Percentiles rank a stretch among this genome's conserved stretches.
These are phyloP conservation scores for Croton setiger DNA, from an alignment of 441 rosid species.

Conservation along the genomic window DNA sequence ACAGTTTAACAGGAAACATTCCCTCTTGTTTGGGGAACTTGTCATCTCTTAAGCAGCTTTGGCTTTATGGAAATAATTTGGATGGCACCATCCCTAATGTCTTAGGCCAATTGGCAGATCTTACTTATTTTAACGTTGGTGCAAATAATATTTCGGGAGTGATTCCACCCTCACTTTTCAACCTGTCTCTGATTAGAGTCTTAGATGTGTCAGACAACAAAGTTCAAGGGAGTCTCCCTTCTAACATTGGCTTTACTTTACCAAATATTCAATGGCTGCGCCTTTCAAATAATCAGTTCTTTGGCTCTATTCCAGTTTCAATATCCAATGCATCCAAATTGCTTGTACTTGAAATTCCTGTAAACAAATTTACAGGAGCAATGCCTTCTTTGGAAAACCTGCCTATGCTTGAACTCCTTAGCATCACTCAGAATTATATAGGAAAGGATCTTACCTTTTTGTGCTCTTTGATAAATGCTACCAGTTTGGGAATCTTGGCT, in stretches of 20 bases:
- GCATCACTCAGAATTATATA: conserved; percentile 9
- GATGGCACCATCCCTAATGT: background rate
- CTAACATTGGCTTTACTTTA: background rate
- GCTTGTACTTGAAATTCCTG: background rate
- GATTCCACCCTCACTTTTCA: background rate
- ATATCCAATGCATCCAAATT: background rate
- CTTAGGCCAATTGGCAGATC: background rate
- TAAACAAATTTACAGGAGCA: background rate
- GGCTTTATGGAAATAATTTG: background rate
- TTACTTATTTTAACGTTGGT: background rate
- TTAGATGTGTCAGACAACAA: background rate
- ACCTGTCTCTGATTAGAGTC: background rate
- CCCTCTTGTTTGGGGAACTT: conserved; percentile 26
- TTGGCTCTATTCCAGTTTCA: background rate
- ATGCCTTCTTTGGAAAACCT: conserved; percentile 7
- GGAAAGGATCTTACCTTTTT: conserved; percentile 22
- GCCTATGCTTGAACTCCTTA: background rate
- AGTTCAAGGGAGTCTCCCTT: conserved; percentile 1
- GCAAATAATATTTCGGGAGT: background rate
- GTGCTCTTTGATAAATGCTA: conserved; percentile 15
- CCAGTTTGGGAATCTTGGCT: background rate
- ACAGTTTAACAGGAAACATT: conserved; percentile 27
- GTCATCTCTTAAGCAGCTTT: background rate
- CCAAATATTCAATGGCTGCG: background rate
- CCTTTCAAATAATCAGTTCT: background rate